Evolutionary conservation across 108 stramenopile species (phyloP), one percentile per base, ranked within the genome.

Genomic region (Nitzschia palea): DNA sequence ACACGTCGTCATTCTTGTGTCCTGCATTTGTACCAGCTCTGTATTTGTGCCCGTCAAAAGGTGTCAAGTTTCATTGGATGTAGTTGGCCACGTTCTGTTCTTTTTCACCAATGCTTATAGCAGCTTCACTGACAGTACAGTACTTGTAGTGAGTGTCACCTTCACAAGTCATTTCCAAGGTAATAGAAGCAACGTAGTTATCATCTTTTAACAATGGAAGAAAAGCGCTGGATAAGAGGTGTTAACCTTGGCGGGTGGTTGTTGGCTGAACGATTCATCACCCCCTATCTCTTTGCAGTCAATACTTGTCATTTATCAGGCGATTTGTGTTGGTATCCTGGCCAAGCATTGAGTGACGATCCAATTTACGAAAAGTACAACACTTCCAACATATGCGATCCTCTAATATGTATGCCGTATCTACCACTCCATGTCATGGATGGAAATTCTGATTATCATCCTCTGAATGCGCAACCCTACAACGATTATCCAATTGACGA

Each of bases 211-310:
- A n/a, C n/a, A n/a, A n/a, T n/a, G 1, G 52, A 53, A 2, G 34
- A 20, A 40, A 67, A 74, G 26, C 15, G 44, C 4, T 84, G 77
- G 76, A 80, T 86, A 57, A 81, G 81, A 32, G 85, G 85, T 15
- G 85, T 86, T 52, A 86, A 86, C 54, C 33, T 86, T 0, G 85
- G 85, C n/a, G 85, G 85, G 17, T 86, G 85, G 85, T 56, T 83
- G n/a, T 27, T 79, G 23, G 55, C 76, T 2, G 82, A 93, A 71
- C 73, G 82, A 15, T 93, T 78, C 71, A 86, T 89, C 22, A 82
- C 82, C 2, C 88, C 88, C 0, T 88, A 81, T 40, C 53, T 87
- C 18, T 93, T 89, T 62, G 80, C 82, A 37, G 22, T 85, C 23
- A 82, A 83, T 23, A 37, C 68, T 0, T 88, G 87, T 69, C 76